Evolutionary conservation across 805 yeast species (phyloP).

Genomic region (Metschnikowia gruessii): DNA sequence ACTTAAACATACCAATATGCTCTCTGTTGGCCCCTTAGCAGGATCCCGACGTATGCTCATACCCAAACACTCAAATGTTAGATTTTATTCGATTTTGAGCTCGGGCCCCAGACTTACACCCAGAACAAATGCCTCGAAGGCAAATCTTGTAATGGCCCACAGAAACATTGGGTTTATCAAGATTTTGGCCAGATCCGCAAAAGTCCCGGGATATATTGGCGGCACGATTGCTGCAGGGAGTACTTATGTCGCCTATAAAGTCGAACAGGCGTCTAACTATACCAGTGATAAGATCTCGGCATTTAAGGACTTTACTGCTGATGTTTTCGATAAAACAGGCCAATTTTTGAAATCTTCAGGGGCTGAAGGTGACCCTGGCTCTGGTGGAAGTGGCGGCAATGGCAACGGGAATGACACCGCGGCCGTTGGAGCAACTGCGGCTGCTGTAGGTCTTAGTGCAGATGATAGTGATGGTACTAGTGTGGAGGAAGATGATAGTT

Average conservation of each 20-base stretch:
- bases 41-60: not conserved
- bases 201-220: conserved; percentile 79
- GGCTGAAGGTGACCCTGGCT: conserved; percentile 18
- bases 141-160: conserved; percentile 9
- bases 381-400: conserved; percentile 25
- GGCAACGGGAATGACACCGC: conserved; percentile 37
- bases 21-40: not conserved
- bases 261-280: conserved; percentile 77
- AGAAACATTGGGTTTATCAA: conserved; percentile 42
- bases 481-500: conserved; percentile 28
- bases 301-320: conserved; percentile 60
- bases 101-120: not conserved
- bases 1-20: not conserved
- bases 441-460: conserved; percentile 47
- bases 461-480: conserved; percentile 38
- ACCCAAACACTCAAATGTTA: not conserved
- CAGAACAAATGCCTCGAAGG: conserved; percentile 6
- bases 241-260: conserved; percentile 86
- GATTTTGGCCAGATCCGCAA: conserved; percentile 51
- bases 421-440: conserved; percentile 51
- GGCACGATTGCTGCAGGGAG: conserved; percentile 95
- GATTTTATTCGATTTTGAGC: not conserved
- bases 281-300: conserved; percentile 64
- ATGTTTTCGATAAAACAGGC: conserved; percentile 47
- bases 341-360: conserved; percentile 38